Base-by-base conservation (phyloP, 2,329 filamentous ascomycete genomes). In the Lachnellula cervina region DNA sequence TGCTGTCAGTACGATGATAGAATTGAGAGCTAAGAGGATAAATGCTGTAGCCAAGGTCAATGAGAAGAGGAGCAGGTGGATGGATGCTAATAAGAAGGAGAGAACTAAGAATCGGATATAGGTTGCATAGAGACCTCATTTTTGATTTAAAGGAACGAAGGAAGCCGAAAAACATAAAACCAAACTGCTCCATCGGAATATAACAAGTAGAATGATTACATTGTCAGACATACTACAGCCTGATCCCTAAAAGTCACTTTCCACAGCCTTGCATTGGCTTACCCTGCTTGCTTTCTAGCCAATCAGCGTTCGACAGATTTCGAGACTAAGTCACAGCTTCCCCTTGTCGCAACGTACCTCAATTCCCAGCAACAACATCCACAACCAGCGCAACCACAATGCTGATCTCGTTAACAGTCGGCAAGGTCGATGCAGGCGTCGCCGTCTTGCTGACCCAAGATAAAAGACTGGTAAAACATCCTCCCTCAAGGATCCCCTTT, bases 381-480 rank as follows among this genome's bases (percentile, higher is more conserved):
- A 56, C 32, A 56, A 51, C 48, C 35, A 51, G 37, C 48, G 37
- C 53, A 57, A 23, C 51, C 52, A 65, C 55, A n/a, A 97, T 99
- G 94, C 82, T 97, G 70, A 90, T 99, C 75, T 97, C 94, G 64
- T 82, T 99, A 71, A 97, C 93, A 50, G 94, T 99, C 74, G 94
- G 94, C 79, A 99, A 99, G 79, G 94, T 99, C 75, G 94, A 99
- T 75, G 94, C 94, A 68, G 94, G 94, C 75, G 93, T 99, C 71
- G 96, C 94, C 49, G 94, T 99, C 60, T 86, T 99, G 54, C 78
- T 99, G 69, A 99, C 94, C 48, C 89, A 96, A 71, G 94, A 99
- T 74, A 97, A 97, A 76, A 87, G 94, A 71, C 81, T 99, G 68
- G 93, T 97, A 83, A 69, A 86, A 55, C 50, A 43, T 17, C 49